phyloP scores from a whole-genome alignment of 2,329 filamentous ascomycete species.

The Venturia nashicola region DNA sequence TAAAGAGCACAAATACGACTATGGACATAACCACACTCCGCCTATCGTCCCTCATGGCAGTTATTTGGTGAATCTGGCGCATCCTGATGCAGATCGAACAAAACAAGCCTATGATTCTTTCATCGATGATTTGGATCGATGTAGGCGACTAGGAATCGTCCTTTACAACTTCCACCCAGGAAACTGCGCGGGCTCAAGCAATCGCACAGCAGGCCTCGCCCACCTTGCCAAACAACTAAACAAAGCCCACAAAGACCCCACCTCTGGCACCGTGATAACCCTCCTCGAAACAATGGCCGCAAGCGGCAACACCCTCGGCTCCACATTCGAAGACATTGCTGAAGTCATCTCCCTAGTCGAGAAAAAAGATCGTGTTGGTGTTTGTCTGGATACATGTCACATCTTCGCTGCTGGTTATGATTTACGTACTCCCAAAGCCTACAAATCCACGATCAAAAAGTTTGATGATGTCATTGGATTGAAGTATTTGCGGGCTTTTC shows the following conservation, averaged over 20 bases:
- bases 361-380: constrained; percentile 73
- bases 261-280: constrained; percentile 61
- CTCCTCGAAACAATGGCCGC: constrained; percentile 95
- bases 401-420: constrained; percentile 93
- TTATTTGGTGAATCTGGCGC: constrained; percentile 92
- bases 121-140: constrained; percentile 75
- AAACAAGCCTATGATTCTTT: constrained; percentile 78
- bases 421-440: constrained; percentile 61
- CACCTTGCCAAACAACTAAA: constrained; percentile 78
- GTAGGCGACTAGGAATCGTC: constrained; percentile 71
- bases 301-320: constrained; percentile 75
- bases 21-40: constrained; percentile 42
- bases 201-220: constrained; percentile 55
- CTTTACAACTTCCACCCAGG: constrained; percentile 99
- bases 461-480: constrained; percentile 71
- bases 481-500: constrained; percentile 70
- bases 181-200: constrained; percentile 54
- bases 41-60: constrained; percentile 75
- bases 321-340: constrained; percentile 71
- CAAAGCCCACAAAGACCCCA: constrained; percentile 55
- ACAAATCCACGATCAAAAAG: constrained; percentile 57
- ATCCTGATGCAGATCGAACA: constrained; percentile 66
- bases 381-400: constrained; percentile 96
- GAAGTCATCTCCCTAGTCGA: constrained; percentile 72
- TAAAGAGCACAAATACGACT: constrained; percentile 57